Conservation (phyloP, 257 asterid species). For the Lycium barbarum region DNA sequence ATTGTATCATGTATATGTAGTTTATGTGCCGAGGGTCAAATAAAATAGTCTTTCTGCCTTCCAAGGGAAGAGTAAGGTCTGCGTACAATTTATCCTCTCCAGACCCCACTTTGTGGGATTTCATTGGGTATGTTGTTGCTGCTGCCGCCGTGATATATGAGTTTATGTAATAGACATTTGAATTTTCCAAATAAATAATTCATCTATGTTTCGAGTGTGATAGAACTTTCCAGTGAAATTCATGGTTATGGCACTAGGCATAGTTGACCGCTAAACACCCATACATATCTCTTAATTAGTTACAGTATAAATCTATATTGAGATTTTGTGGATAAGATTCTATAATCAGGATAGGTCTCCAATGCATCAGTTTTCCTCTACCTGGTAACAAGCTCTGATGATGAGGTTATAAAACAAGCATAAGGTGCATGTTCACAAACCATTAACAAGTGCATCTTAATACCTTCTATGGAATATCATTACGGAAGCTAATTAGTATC, state of each 20-base stretch:
- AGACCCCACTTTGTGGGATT: too few relatives aligned
- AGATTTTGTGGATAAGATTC: not conserved
- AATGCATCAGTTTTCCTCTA: conserved; percentile 12
- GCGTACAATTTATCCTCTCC: too few relatives aligned
- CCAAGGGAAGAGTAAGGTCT: too few relatives aligned
- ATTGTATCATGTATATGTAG: too few relatives aligned
- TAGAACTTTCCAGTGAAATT: too few relatives aligned
- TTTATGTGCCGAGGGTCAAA: too few relatives aligned
- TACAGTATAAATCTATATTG: not conserved
- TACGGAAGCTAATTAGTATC: not conserved
- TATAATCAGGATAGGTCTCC: not conserved
- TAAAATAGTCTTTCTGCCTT: too few relatives aligned
- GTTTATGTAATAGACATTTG: too few relatives aligned
- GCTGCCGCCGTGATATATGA: too few relatives aligned
- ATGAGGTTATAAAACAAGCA: not conserved
- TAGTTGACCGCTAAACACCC: not conserved
- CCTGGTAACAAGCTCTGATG: conserved; percentile 22
- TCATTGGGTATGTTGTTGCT: too few relatives aligned
- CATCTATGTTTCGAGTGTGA: too few relatives aligned
- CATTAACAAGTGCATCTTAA: not conserved
- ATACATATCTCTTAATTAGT: not conserved
- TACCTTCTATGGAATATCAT: not conserved
- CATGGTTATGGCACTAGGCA: not conserved
- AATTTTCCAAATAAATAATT: too few relatives aligned
- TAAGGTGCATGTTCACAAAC: not conserved